Conservation (phyloP, 2,329 filamentous ascomycete species). For the Cryphonectria naterciae region DNA sequence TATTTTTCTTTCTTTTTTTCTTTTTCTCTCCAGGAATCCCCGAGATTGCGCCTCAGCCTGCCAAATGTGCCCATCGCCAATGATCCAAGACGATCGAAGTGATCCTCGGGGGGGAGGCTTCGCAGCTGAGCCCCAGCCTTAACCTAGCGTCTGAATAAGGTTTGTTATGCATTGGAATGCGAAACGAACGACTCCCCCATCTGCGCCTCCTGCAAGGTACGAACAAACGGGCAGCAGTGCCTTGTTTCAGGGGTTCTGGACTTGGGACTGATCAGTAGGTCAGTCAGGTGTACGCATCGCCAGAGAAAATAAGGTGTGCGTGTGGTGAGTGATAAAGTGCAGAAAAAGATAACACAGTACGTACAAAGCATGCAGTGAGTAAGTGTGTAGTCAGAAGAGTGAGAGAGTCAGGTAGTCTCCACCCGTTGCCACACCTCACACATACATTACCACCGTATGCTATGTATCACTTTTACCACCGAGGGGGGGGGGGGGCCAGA, state of each 20-base stretch:
- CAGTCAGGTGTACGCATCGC: background rate
- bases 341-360: no score
- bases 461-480: no score
- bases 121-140: constrained; percentile 1
- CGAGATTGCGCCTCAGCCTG: constrained; percentile 1
- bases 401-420: background rate
- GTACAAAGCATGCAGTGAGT: no score
- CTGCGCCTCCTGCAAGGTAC: background rate
- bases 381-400: background rate
- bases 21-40: background rate
- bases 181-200: constrained; percentile 1
- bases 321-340: no score
- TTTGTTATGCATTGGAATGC: constrained; percentile 5
- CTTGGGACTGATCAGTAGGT: background rate
- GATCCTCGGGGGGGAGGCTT: constrained; percentile 1
- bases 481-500: background rate
- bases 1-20: background rate
- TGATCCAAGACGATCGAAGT: background rate
- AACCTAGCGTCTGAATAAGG: constrained; percentile 5
- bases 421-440: background rate
- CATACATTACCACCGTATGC: no score
- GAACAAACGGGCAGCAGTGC: background rate
- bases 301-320: no score
- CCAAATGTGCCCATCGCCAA: background rate
- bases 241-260: background rate